Conservation (phyloP, 2,329 filamentous ascomycete species). For the Ophiocordyceps robertsii region DNA sequence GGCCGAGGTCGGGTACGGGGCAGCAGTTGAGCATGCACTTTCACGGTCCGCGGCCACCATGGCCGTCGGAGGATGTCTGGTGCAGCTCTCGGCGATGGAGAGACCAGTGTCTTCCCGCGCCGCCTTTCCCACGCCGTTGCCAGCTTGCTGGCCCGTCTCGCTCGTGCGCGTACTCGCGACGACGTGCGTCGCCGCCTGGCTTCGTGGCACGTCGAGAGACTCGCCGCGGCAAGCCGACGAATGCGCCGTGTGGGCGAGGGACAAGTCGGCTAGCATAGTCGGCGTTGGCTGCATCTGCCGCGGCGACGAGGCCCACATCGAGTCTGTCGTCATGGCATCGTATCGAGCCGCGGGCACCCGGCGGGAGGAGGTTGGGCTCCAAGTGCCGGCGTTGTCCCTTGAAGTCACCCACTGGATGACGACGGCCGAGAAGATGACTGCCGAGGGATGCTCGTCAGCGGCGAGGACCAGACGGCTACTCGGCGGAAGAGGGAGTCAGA, state of each 20-base stretch:
- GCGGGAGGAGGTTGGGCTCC: constrained; percentile 7
- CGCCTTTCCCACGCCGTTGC: too few relatives aligned
- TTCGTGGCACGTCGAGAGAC: constrained; percentile 4
- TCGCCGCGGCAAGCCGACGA: constrained; percentile 4
- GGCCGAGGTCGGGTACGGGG: too few relatives aligned
- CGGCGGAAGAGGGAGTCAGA: constrained; percentile 2
- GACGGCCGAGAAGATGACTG: constrained; percentile 46
- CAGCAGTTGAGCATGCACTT: too few relatives aligned
- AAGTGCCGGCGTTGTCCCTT: constrained; percentile 25
- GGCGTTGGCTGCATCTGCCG: constrained; percentile 4
- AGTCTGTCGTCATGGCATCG: constrained; percentile 3
- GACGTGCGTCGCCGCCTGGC: neutral
- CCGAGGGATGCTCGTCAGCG: neutral
- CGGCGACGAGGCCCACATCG: constrained; percentile 1
- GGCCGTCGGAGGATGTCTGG: too few relatives aligned
- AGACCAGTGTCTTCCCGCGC: too few relatives aligned
- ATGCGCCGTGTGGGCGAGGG: constrained; percentile 10
- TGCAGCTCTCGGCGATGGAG: too few relatives aligned
- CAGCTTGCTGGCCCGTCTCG: too few relatives aligned
- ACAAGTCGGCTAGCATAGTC: constrained; percentile 12
- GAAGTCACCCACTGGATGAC: constrained; percentile 50
- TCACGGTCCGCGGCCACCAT: too few relatives aligned
- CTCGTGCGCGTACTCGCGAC: too few relatives aligned
- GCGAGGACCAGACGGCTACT: neutral
- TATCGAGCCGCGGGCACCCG: constrained; percentile 3